Conservation (phyloP, 148 eudicot genomes). For the Chenopodium album region DNA sequence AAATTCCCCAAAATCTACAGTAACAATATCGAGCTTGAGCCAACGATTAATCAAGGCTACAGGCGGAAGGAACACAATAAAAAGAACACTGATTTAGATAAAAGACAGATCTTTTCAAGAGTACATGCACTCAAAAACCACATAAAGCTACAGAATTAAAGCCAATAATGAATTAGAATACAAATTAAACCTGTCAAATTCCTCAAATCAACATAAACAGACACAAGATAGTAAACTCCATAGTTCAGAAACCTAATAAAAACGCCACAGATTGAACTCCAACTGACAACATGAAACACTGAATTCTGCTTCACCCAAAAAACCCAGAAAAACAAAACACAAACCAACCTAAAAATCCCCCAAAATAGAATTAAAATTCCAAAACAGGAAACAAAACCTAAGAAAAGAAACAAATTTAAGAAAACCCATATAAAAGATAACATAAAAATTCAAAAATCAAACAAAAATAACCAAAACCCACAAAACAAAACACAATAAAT, state of each 20-base stretch:
- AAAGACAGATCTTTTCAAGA: neutral
- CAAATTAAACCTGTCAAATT: neutral
- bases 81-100: neutral
- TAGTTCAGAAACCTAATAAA: neutral
- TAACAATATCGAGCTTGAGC: no score
- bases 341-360: neutral
- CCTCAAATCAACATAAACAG: no score
- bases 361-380: neutral
- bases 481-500: neutral
- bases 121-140: neutral
- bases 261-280: neutral
- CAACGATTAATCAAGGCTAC: no score
- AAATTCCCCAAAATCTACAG: neutral
- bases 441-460: neutral
- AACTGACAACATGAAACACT: neutral
- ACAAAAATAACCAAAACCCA: neutral
- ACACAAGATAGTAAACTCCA: neutral
- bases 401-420: no score
- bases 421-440: neutral
- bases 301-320: constrained; percentile 7
- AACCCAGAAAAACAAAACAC: neutral
- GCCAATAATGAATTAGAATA: neutral
- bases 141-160: neutral
- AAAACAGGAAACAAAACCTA: neutral
- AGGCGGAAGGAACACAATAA: neutral